Evolutionary conservation across 2,329 filamentous ascomycete genomes (phyloP), one percentile per base, ranked within the genome.

Genomic region (Colletotrichum euphorbiae): DNA sequence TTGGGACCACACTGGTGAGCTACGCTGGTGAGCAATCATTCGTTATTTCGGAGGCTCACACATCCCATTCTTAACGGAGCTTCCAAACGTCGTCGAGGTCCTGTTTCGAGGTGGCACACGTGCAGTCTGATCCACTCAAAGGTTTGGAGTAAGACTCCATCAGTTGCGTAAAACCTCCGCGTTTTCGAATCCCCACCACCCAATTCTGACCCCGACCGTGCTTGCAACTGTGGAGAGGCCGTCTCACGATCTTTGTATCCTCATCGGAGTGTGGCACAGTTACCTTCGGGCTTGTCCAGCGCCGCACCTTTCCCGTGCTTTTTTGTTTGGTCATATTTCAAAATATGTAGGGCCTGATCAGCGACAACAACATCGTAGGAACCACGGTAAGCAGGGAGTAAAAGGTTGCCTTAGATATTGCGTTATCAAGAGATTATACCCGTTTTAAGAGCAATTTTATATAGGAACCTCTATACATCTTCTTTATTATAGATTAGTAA

Each of bases 61-160:
- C 59, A 12, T 33, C 36, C 7, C 59, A 46, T 68, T 64, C 46
- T 68, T 68, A 64, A 68, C 54, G 13, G 19, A 40, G 54, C n/a
- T 24, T 52, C 54, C 13, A 12, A 17, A 8, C 46, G 31, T 57
- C 43, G n/a, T 36, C 17, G 28, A n/a, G 9, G 19, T 46, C 46
- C 21, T 17, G 19, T 11, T 6, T 42, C 46, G 19, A 24, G 12
- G 15, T 17, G 11, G 13, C 51, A 56, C 36, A 51, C 17, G 57
- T 13, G 57, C 43, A 33, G 3, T n/a, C 11, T 5, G 40, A 19
- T 59, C 60, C 65, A 68, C 54, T 31, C 19, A 40, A 31, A 11
- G 13, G 40, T 38, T 48, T 52, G 38, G 46, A 19, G 31, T 19
- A 21, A 52, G 42, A 50, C 46, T 46, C 51, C 52, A 52, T 43